Evolutionary conservation across 768 basidiomycete genomes (phyloP), one percentile per base, ranked within the genome.

Genomic region (Boletus eberwhitei): DNA sequence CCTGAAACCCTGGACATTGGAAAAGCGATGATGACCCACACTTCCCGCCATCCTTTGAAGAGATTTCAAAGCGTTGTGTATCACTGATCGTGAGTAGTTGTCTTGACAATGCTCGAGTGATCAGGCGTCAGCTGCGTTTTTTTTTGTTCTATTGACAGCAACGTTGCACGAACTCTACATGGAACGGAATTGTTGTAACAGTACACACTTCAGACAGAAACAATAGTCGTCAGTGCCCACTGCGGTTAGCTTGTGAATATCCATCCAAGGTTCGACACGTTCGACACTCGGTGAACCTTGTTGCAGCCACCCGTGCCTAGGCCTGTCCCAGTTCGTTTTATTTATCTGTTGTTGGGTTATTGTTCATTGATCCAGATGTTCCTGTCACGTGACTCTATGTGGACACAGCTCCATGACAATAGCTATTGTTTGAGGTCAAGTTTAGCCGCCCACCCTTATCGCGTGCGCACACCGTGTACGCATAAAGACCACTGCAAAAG

Each of bases 391-490:
- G 69, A 62, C 14, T 19, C 14, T 16, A n/a, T 6, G 29, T 13
- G 48, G 45, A n/a, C 22, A 41, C 35, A 32, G 24, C 29, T 32
- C 36, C 43, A 61, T 46, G 40, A 71, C 63, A 62, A 67, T 70
- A 62, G 40, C 52, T 57, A 67, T 71, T 71, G 65, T 73, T 63
- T 55, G 46, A 44, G 17, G 50, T 53, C 55, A 54, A 48, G 41
- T 39, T 48, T 46, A 50, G 55, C 46, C 54, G 29, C 57, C 48
- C 43, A 32, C 41, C 54, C 48, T 52, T 40, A 19, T 37, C 36
- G 59, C 41, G 48, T 55, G 54, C 53, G 31, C 42, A 12, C 17
- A 39, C 19, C 43, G 31, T 29, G 24, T 38, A 47, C 35, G 36
- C 59, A 54, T 71, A 72, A 62, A 66, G 57, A 42, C 51, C 31